Percentiles rank a stretch among this genome's conserved stretches.
Evolutionary conservation across 306 rosid species (phyloP).

Genomic region (cucumber (Cucumis sativus)): DNA sequence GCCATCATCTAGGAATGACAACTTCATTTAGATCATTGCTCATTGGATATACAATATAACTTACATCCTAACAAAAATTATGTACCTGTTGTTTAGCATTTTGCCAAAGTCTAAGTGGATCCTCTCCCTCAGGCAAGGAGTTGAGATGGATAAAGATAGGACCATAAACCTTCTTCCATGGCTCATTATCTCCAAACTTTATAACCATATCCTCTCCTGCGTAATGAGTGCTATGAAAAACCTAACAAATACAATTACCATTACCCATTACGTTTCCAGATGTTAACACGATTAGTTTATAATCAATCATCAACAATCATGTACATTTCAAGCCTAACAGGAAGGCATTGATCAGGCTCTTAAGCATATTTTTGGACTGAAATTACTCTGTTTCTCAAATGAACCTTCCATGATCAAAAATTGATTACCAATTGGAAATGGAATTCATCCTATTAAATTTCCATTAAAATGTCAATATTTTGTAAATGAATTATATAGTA

Average conservation of each 20-base stretch:
- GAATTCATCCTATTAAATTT: too few relatives aligned
- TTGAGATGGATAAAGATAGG: constrained; percentile 68
- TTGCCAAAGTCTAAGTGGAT: constrained; percentile 48
- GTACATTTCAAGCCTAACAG: background rate
- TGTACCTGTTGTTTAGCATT: constrained; percentile 69
- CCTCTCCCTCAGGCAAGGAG: constrained; percentile 22
- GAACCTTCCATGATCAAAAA: background rate
- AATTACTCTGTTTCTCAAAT: background rate
- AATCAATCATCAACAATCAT: background rate
- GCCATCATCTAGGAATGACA: constrained; percentile 38
- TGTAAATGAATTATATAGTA: too few relatives aligned
- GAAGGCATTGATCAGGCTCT: background rate
- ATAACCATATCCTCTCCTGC: constrained; percentile 67
- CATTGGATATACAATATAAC: background rate
- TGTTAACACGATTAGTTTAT: background rate
- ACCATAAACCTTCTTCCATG: constrained; percentile 91
- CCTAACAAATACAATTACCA: constrained; percentile 23
- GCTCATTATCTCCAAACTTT: constrained; percentile 42
- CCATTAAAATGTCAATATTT: too few relatives aligned
- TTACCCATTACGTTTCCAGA: background rate
- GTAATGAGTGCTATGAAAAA: constrained; percentile 83
- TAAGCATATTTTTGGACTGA: background rate
- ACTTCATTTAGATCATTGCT: background rate
- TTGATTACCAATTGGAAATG: too few relatives aligned
- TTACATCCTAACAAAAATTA: background rate